Evolutionary conservation across 2,329 filamentous ascomycete species (phyloP).

Genomic region (Shiraia sp.): DNA sequence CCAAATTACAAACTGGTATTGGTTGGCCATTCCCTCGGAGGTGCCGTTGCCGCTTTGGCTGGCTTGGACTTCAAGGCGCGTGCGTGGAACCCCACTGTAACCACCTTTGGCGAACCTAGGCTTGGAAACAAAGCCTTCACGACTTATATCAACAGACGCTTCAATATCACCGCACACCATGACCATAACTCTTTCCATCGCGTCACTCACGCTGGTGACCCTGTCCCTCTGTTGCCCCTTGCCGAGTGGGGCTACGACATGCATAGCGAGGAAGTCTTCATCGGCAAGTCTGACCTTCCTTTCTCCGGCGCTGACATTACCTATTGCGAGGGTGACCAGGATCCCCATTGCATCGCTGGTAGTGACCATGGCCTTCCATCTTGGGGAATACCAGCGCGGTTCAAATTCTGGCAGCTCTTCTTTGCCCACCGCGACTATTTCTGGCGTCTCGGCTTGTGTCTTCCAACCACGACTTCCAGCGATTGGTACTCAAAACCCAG

Average conservation of each 20-base stretch:
- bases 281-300: conserved; percentile 70
- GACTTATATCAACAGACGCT: conserved; percentile 58
- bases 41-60: conserved; percentile 86
- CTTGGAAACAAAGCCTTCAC: conserved; percentile 60
- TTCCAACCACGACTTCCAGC: conserved; percentile 75
- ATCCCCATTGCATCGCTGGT: conserved; percentile 71
- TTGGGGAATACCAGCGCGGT: conserved; percentile 57
- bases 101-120: conserved; percentile 89
- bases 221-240: conserved; percentile 83
- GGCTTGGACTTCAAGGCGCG: conserved; percentile 76
- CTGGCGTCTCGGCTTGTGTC: conserved; percentile 86
- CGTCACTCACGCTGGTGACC: conserved; percentile 84
- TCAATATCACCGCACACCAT: conserved; percentile 40
- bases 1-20: conserved; percentile 75
- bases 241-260: conserved; percentile 85
- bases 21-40: conserved; percentile 89
- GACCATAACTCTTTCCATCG: conserved; percentile 63
- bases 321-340: conserved; percentile 72
- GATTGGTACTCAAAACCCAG: conserved; percentile 59
- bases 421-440: conserved; percentile 97
- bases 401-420: conserved; percentile 87
- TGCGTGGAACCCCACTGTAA: conserved; percentile 77
- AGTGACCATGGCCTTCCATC: conserved; percentile 40
- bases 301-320: conserved; percentile 70
- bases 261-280: conserved; percentile 87